phyloP scores from a whole-genome alignment of 148 eudicot genomes.

The Hydrangea macrophylla region DNA sequence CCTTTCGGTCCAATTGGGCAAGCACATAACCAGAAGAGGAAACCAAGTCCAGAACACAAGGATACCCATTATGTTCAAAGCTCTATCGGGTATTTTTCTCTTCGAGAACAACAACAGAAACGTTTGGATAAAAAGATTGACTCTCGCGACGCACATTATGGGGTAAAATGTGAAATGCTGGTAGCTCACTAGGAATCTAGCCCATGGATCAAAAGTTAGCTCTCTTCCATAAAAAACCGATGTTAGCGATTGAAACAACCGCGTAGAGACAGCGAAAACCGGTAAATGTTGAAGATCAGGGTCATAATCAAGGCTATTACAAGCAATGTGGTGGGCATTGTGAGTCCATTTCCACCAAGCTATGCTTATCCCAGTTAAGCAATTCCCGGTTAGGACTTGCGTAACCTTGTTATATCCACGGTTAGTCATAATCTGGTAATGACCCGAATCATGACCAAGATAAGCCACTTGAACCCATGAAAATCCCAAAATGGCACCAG shows the following conservation, averaged over 20 bases:
- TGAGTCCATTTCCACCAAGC: slow-evolving; percentile 88
- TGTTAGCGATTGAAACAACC: slow-evolving; percentile 31
- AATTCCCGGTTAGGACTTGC: slow-evolving; percentile 53
- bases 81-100: slow-evolving; percentile 42
- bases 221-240: slow-evolving; percentile 56
- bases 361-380: slow-evolving; percentile 63
- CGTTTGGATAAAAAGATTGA: slow-evolving; percentile 50
- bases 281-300: slow-evolving; percentile 70
- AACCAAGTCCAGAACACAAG: slow-evolving; percentile 62
- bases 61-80: slow-evolving; percentile 45
- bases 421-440: slow-evolving; percentile 49
- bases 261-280: slow-evolving; percentile 48
- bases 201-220: slow-evolving; percentile 40
- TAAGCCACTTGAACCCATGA: slow-evolving; percentile 51
- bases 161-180: slow-evolving; percentile 58
- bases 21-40: slow-evolving; percentile 34
- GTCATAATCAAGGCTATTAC: slow-evolving; percentile 57
- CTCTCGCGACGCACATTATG: slow-evolving; percentile 50
- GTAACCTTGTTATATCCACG: slow-evolving; percentile 37
- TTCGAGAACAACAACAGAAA: slow-evolving; percentile 44
- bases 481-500: slow-evolving; percentile 41
- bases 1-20: slow-evolving; percentile 46
- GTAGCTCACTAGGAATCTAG: slow-evolving; percentile 45
- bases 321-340: slow-evolving; percentile 60
- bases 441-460: slow-evolving; percentile 69